These are phyloP conservation scores for Chiua virens DNA, from an alignment of 768 basidiomycete genomes.

Conservation along the genomic window DNA sequence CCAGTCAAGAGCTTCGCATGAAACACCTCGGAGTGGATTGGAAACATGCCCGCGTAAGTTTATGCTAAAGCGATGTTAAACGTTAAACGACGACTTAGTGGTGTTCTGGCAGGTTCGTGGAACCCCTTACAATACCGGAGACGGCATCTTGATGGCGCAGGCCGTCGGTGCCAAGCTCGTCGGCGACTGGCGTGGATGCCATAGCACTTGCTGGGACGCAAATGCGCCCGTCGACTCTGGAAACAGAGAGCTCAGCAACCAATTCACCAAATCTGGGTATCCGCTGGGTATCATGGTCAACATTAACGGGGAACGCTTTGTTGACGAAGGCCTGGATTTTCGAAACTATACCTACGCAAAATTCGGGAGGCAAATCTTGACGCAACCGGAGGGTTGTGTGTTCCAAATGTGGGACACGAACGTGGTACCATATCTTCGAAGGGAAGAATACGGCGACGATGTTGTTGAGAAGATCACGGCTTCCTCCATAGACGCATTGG, in stretches of 20 bases:
- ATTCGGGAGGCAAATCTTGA: conserved; percentile 59
- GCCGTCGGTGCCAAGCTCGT: conserved; percentile 51
- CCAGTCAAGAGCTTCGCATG: conserved; percentile 49
- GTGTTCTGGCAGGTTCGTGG: conserved; percentile 52
- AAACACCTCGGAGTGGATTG: conserved; percentile 60
- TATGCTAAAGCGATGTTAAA: neutral
- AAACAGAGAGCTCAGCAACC: conserved; percentile 60
- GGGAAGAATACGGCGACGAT: conserved; percentile 65
- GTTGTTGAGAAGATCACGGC: conserved; percentile 58
- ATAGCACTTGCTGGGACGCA: conserved; percentile 72
- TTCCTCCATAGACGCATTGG: conserved; percentile 48
- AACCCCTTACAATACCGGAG: conserved; percentile 71
- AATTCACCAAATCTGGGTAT: conserved; percentile 74
- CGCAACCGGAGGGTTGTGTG: conserved; percentile 56
- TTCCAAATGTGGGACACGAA: conserved; percentile 68
- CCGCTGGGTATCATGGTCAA: conserved; percentile 73
- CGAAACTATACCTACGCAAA: conserved; percentile 74
- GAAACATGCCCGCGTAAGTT: conserved; percentile 53
- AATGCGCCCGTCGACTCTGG: conserved; percentile 52
- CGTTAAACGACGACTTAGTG: neutral
- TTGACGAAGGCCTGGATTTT: conserved; percentile 72
- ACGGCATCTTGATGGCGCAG: conserved; percentile 55
- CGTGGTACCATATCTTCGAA: conserved; percentile 43
- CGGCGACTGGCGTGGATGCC: conserved; percentile 72
- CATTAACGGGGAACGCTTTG: conserved; percentile 54